Conservation (phyloP, 176 grass and related monocot species). For the Aegilops longissima region DNA sequence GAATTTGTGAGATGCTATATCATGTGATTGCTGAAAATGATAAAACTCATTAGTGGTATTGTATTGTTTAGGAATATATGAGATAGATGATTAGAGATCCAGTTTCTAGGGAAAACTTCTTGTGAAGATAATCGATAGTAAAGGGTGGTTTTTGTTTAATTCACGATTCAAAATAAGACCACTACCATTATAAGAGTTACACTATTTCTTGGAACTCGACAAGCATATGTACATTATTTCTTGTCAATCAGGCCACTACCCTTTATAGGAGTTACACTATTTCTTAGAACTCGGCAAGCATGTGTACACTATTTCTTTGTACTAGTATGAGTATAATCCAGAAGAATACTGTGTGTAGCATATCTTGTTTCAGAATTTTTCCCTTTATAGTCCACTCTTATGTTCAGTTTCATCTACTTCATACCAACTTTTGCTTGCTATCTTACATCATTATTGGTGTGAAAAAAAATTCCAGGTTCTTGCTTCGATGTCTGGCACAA, state of each 20-base stretch:
- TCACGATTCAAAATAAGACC: not conserved
- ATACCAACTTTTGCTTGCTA: not conserved
- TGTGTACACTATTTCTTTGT: constrained; percentile 13
- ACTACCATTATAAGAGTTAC: not conserved
- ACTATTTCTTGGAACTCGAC: not conserved
- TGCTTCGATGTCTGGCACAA: constrained; percentile 75
- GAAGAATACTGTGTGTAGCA: constrained; percentile 15
- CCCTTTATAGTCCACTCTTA: not conserved
- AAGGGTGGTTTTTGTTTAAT: constrained; percentile 17
- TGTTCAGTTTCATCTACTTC: not conserved
- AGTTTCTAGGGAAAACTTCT: constrained; percentile 2
- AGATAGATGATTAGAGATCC: constrained; percentile 28
- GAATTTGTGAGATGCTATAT: constrained; percentile 22
- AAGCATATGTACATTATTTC: not conserved
- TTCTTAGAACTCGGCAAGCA: constrained; percentile 6
- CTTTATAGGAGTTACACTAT: constrained; percentile 6
- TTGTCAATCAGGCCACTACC: not conserved
- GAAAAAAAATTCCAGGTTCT: constrained; percentile 57
- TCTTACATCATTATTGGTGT: constrained; percentile 35
- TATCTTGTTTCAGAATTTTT: constrained; percentile 22
- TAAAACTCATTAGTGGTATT: constrained; percentile 17
- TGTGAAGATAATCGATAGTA: not conserved
- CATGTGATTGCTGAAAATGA: constrained; percentile 12
- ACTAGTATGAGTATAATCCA: constrained; percentile 1
- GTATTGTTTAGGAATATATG: constrained; percentile 20